Conservation (phyloP, 345 rosid species). For the Syzygium oleosum region DNA sequence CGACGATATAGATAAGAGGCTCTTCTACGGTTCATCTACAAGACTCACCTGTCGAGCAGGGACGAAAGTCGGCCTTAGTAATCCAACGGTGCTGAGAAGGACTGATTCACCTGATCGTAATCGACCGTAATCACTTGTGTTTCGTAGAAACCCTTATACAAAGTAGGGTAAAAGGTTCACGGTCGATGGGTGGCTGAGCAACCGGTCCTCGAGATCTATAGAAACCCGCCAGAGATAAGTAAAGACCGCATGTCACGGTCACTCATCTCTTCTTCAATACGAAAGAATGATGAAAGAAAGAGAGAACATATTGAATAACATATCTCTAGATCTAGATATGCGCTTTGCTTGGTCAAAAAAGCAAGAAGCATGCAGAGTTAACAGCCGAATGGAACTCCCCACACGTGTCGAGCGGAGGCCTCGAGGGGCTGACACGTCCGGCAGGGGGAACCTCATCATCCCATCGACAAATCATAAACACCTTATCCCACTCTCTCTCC, state of each 20-base stretch:
- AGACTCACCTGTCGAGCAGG: fast-evolving
- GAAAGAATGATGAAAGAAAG: neutral
- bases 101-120: too few species aligned
- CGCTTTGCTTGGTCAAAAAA: neutral
- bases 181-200: too few species aligned
- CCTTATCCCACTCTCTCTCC: neutral
- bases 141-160: too few species aligned
- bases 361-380: neutral
- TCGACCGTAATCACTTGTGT: too few species aligned
- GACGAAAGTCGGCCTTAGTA: too few species aligned
- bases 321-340: neutral
- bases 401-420: neutral
- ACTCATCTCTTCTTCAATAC: neutral
- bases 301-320: neutral
- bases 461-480: neutral
- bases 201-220: too few species aligned
- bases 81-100: too few species aligned
- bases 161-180: too few species aligned
- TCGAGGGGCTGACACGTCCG: neutral
- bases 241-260: too few species aligned
- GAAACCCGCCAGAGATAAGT: too few species aligned
- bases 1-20: neutral
- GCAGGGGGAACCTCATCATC: neutral
- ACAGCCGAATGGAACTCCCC: neutral
- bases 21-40: neutral